Base-by-base conservation (phyloP, 768 basidiomycete genomes). In the Tricholoma terreum region DNA sequence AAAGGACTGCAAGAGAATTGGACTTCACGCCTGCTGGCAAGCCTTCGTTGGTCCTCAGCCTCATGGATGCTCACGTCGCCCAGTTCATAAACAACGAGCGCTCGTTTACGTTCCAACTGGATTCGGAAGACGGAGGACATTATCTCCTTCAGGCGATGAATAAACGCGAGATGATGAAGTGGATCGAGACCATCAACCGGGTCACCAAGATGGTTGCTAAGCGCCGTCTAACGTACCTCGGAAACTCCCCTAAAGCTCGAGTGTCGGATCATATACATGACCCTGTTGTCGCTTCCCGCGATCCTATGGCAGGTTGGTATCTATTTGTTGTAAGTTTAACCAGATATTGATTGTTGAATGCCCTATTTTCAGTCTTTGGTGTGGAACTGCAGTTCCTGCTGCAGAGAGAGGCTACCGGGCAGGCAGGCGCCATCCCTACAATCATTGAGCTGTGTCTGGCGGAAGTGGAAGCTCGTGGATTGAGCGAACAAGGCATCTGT, bases 401-500 rank as follows among this genome's bases (percentile, higher is more conserved):
- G 14, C 76, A 82, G 61, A 81, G 91, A 40, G 91, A 94, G 60
- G 75, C 78, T 6, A 74, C 73, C 17, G 76, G 77, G 43, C 75
- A 69, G 12, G 75, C 80, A 21, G 89, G 86, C 0, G 73, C 83
- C 4, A 72, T 94, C 50, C 92, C 92, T 15, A 76, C 72, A 8
- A 75, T 91, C 54, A 77, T 94, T 30, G 78, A 85, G 56, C 78
- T 79, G 54, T 87, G 88, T 67, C 71, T 94, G 48, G 62, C 65
- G 1, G 90, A 90, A 67, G 81, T 94, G 17, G 92, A 94, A 69
- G 62, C 73, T 6, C 85, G 90, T 54, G 92, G 92, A 11, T 72
- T 94, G 61, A 83, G 75, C 15, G 92, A 94, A 77, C 84, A 89
- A 60, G 92, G 92, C 14, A 90, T 94, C 24, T 94, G 91, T 90